phyloP scores from a whole-genome alignment of 208 protist genomes.

The Strigomonas culicis region DNA sequence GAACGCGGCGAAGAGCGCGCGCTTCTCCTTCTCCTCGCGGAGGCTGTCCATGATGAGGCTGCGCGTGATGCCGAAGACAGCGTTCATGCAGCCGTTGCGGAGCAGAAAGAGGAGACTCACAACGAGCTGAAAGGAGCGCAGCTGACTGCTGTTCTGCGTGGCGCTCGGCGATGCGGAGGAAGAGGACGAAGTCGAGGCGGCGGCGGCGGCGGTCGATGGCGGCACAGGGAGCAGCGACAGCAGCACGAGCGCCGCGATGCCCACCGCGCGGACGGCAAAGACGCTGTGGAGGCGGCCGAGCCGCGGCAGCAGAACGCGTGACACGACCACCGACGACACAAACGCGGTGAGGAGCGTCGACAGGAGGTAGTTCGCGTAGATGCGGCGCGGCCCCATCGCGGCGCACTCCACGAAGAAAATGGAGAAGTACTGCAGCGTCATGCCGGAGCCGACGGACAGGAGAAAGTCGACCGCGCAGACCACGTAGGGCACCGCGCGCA shows the following conservation, averaged over 20 bases:
- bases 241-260: constrained; percentile 26
- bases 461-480: constrained; percentile 41
- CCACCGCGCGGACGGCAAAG: constrained; percentile 29
- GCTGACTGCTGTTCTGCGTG: not conserved
- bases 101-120: constrained; percentile 31
- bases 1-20: constrained; percentile 23
- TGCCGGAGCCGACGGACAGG: constrained; percentile 42
- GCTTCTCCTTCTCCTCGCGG: constrained; percentile 17
- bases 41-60: constrained; percentile 72
- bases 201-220: not conserved
- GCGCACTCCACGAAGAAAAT: constrained; percentile 30
- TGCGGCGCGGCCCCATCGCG: constrained; percentile 16
- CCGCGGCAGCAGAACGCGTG: too few relatives aligned
- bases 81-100: constrained; percentile 65
- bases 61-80: constrained; percentile 46
- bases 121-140: constrained; percentile 8
- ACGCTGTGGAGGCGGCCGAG: constrained; percentile 8
- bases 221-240: constrained; percentile 8
- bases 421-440: constrained; percentile 46
- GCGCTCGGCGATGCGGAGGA: not conserved
- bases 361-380: constrained; percentile 29
- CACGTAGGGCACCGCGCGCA: constrained; percentile 35
- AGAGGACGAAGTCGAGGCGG: not conserved
- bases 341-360: constrained; percentile 26
- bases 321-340: constrained; percentile 11